Percentiles rank a stretch among this genome's conserved stretches.
Conservation (phyloP, 2,329 filamentous ascomycete genomes). For the Aspergillus niger region DNA sequence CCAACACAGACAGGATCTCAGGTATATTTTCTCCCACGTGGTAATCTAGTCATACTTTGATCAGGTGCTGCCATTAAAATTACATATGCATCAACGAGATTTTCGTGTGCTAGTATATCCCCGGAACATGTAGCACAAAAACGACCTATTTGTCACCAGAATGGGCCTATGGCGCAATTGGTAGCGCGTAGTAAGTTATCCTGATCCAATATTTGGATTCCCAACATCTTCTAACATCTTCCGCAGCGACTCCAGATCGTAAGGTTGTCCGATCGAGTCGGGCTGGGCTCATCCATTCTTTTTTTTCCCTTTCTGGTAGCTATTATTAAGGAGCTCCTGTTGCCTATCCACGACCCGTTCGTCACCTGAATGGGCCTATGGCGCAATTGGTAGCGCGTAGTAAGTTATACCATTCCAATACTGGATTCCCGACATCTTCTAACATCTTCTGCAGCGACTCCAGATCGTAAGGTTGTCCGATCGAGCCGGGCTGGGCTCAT, state of each 20-base stretch:
- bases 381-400: conserved; percentile 5
- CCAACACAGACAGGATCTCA: too few relatives aligned
- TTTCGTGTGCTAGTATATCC: too few relatives aligned
- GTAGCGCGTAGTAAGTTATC: background rate
- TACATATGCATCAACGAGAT: too few relatives aligned
- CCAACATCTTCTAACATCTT: background rate
- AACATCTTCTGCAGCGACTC: background rate
- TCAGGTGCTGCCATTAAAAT: too few relatives aligned
- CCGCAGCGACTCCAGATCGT: background rate
- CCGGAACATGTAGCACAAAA: background rate
- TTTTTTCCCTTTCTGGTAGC: background rate
- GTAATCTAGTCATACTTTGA: too few relatives aligned
- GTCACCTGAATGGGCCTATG: background rate
- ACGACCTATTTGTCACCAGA: rapidly evolving
- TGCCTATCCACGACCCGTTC: background rate
- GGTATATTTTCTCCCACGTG: rapidly evolving
- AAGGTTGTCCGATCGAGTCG: background rate
- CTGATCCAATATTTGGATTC: too few relatives aligned
- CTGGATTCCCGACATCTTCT: background rate
- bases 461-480: background rate
- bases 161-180: conserved; percentile 2
- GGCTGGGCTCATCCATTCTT: background rate
- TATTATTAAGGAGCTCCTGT: too few relatives aligned
- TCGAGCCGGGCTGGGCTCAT: background rate
- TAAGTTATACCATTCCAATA: too few relatives aligned